These are phyloP conservation scores for Gossypium schwendimanii DNA, from an alignment of 441 rosid species.

Conservation along the genomic window DNA sequence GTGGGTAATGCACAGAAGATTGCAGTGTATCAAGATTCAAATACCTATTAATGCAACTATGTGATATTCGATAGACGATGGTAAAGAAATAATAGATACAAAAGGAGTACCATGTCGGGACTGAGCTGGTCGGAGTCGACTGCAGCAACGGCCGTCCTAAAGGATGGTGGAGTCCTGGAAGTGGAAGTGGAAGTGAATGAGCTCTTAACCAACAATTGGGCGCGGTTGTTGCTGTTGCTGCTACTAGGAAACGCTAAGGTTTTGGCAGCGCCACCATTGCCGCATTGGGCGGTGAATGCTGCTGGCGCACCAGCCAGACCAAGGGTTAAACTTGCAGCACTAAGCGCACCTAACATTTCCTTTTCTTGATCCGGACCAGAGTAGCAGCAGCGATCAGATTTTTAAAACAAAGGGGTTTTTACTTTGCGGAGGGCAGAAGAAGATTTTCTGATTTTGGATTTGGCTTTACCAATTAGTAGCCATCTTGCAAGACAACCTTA, in stretches of 20 bases:
- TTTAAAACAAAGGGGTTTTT: not conserved
- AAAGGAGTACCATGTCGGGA: constrained; percentile 30
- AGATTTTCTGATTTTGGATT: not conserved
- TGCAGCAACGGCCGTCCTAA: constrained; percentile 39
- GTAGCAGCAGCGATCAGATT: not conserved
- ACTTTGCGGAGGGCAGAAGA: not conserved
- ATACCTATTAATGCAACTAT: not conserved
- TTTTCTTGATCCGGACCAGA: not conserved
- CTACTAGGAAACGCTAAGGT: not conserved
- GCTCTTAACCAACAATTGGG: not conserved
- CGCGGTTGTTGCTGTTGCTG: not conserved
- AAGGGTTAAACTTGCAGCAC: constrained; percentile 3
- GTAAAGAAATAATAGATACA: not conserved
- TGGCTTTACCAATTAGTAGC: not conserved
- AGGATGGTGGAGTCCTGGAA: constrained; percentile 23
- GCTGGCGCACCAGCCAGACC: constrained; percentile 2
- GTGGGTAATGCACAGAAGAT: not conserved
- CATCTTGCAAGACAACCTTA: constrained; percentile 1
- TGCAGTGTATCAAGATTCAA: not conserved
- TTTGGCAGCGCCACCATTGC: constrained; percentile 17
- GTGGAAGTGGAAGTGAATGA: not conserved
- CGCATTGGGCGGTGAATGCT: constrained; percentile 2
- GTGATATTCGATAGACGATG: not conserved
- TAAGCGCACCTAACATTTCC: constrained; percentile 5
- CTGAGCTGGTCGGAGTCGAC: constrained; percentile 36